Evolutionary conservation across 2,329 filamentous ascomycete genomes (phyloP).

Genomic region (Xylaria sp.): DNA sequence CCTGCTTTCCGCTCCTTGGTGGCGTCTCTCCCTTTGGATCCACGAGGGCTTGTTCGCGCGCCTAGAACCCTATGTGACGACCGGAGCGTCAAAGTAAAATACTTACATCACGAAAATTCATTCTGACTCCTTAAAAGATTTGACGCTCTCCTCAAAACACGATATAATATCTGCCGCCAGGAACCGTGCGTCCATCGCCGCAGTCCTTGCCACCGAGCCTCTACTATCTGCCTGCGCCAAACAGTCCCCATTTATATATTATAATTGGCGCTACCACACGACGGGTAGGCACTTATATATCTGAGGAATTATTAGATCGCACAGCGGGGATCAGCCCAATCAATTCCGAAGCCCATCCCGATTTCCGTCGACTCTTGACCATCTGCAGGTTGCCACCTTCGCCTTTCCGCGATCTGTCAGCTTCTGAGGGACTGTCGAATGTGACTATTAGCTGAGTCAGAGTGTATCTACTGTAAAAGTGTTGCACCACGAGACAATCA

Average conservation of each 20-base stretch:
- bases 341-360: constrained; percentile 27
- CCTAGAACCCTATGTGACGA: constrained; percentile 11
- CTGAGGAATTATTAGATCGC: constrained; percentile 27
- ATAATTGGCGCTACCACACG: constrained; percentile 25
- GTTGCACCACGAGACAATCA: constrained; percentile 12
- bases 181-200: neutral
- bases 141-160: constrained; percentile 1
- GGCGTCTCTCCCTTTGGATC: constrained; percentile 4
- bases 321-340: constrained; percentile 32
- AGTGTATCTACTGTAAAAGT: constrained; percentile 4
- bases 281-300: constrained; percentile 33
- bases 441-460: constrained; percentile 31
- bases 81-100: constrained; percentile 8
- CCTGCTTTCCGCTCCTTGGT: constrained; percentile 18
- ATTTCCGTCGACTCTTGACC: constrained; percentile 26
- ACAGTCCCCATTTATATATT: constrained; percentile 18
- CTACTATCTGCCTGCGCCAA: constrained; percentile 4
- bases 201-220: neutral
- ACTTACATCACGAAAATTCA: constrained; percentile 4
- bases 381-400: constrained; percentile 19
- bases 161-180: neutral
- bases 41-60: constrained; percentile 25
- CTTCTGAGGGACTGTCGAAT: constrained; percentile 20
- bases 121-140: constrained; percentile 4
- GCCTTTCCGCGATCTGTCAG: constrained; percentile 23